Evolutionary conservation across 306 rosid genomes (phyloP).

Genomic region (Chamaecrista fasciculata): DNA sequence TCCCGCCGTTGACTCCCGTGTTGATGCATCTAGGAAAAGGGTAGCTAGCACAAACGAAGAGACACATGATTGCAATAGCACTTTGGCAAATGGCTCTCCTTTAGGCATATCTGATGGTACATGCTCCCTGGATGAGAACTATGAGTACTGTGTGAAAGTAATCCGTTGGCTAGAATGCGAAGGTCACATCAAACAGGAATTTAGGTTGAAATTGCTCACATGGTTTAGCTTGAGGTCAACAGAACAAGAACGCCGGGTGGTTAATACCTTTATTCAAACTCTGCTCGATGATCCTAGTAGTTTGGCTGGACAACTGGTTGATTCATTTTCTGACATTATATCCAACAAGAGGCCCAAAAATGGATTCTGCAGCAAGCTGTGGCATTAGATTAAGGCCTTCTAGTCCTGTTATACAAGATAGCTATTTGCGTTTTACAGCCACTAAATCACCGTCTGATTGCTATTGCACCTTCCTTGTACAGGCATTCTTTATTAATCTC

Average conservation of each 20-base stretch:
- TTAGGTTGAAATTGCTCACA: slow-evolving; percentile 89
- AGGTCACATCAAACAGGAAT: slow-evolving; percentile 81
- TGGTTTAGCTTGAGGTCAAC: slow-evolving; percentile 99
- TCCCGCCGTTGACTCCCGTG: slow-evolving; percentile 76
- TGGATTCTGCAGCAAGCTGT: slow-evolving; percentile 60
- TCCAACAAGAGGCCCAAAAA: slow-evolving; percentile 83
- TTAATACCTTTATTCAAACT: slow-evolving; percentile 90
- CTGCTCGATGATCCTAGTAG: slow-evolving; percentile 89
- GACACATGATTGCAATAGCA: slow-evolving; percentile 86
- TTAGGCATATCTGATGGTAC: slow-evolving; percentile 48
- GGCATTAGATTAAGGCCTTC: slow-evolving; percentile 49
- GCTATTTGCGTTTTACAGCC: slow-evolving; percentile 33
- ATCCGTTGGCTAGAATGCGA: slow-evolving; percentile 98
- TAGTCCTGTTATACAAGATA: slow-evolving; percentile 26
- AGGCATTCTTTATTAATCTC: slow-evolving; percentile 70
- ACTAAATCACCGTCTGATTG: slow-evolving; percentile 53
- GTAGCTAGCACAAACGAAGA: slow-evolving; percentile 62
- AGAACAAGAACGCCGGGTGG: slow-evolving; percentile 96
- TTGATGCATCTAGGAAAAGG: slow-evolving; percentile 67
- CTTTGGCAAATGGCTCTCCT: slow-evolving; percentile 85
- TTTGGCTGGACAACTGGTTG: slow-evolving; percentile 97
- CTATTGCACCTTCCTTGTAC: slow-evolving; percentile 60
- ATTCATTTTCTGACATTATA: slow-evolving; percentile 83
- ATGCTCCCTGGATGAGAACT: slow-evolving; percentile 72
- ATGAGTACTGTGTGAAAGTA: slow-evolving; percentile 92